Base-by-base conservation (phyloP, 1,139 yeast species). In the Hansenula lynferdii region DNA sequence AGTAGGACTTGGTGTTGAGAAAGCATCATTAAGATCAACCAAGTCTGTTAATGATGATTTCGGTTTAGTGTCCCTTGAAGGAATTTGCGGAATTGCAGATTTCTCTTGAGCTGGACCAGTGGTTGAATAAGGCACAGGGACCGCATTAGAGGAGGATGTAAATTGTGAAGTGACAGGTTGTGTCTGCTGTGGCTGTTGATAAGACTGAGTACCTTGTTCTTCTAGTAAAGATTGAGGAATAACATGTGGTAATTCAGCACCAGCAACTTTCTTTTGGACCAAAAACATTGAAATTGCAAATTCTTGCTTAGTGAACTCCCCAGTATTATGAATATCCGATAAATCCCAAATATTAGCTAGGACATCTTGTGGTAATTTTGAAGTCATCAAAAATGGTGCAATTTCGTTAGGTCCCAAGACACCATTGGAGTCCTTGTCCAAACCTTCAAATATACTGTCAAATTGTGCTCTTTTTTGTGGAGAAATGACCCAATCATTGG, bases 341-440 rank as follows among this genome's bases (percentile, higher is more conserved):
- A 92, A 70, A 60, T 92, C 97, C 99, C 99, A 94, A 32, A 94
- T 80, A 23, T 78, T 69, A 2, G 98, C 98, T 49, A 94, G 71
- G 28, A 78, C 81, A 42, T 86, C 94, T 55, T 90, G 96, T 34
- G 80, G 72, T 43, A 94, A 73, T 47, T 86, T 85, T 3, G 97
- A 90, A 10, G 95, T 84, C 71, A 87, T 79, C 54, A 94, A 76
- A 58, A 90, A 89, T 8, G 85, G 81, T 3, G 95, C 98, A 31
- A 94, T 92, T 48, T 87, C 90, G 44, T 72, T 75, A 8, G 90
- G 85, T 25, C 81, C 77, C 52, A 92, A 72, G 2, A 69, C 59
- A 3, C 96, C 96, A 1, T 67, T 47, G 30, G 72, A 71, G 9
- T 68, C 48, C 48, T 80, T 81, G 57, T 92, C 97, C 46, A 92